Base-by-base conservation (phyloP, 495 filamentous ascomycete species). In the Schizothecium vesticola region DNA sequence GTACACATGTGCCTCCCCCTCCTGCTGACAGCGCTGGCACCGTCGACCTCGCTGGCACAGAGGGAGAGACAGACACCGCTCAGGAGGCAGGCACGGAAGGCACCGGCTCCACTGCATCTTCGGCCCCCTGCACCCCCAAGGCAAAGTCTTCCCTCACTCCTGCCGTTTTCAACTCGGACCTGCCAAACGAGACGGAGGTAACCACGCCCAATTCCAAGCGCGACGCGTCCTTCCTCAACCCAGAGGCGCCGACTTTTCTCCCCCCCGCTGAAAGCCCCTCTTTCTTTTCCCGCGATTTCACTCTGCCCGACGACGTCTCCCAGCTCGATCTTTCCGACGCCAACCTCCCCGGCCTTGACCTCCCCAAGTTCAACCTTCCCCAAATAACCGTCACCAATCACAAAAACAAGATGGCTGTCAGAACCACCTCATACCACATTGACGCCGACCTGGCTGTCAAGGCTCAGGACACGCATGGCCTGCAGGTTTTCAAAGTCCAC, bases 391-490 rank as follows among this genome's bases (percentile, higher is more conserved):
- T 26, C 26, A 57, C 36, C 1, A 21, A 19, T 22, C 16, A 21
- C 21, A 56, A 28, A 8, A 11, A 61, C 24, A 59, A n/a, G 43
- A 51, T 51, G 43, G 16, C 12, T 8, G 55, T 31, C 12, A 43
- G 19, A 19, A 43, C 33, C 3, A 60, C 19, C 8, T 69, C 69
- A 1, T 75, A 73, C 59, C 73, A 73, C 56, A 56, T 59, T 1
- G 60, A 73, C 29, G 64, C 67, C 9, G 73, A 75, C 56, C 8
- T 71, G 19, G 68, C 66, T 26, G 36, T 71, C 51, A 67, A 56
- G 55, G 64, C 71, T 7, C 58, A 51, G 4, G 56, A 61, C 16
- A 9, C 59, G 8, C 43, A 56, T 0, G 63, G 60, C 9, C 12
- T 22, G 12, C n/a, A 23, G 5, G 7, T 68, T 1, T 72, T 66